Evolutionary conservation across 169 alveolate genomes (phyloP).

Genomic region (Cryptosporidium sp.): DNA sequence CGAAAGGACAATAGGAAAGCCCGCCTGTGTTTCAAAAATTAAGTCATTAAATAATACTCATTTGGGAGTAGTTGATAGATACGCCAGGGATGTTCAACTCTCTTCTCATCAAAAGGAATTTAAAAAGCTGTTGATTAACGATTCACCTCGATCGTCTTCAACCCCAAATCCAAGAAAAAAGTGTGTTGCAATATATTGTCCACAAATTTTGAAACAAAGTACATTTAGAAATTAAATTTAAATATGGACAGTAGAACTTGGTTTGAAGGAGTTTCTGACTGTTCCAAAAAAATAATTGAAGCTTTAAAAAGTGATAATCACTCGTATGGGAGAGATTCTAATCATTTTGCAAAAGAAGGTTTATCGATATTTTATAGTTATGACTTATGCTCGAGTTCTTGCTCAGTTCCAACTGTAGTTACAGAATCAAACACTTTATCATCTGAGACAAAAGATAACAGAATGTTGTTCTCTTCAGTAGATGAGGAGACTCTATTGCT

Average conservation of each 20-base stretch:
- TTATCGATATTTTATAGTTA: not conserved
- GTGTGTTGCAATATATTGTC: slow-evolving; percentile 64
- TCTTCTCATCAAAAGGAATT: slow-evolving; percentile 32
- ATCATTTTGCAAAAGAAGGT: not conserved
- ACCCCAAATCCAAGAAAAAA: not conserved
- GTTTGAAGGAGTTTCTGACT: slow-evolving; percentile 23
- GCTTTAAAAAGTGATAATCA: not conserved
- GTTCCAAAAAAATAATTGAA: slow-evolving; percentile 11
- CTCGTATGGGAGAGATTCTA: not conserved
- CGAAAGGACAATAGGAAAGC: not conserved
- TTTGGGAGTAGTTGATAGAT: slow-evolving; percentile 23
- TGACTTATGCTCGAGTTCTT: not conserved
- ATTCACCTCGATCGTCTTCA: not conserved
- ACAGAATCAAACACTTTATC: not conserved
- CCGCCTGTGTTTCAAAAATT: not conserved
- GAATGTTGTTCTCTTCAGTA: not conserved
- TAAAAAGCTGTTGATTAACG: not conserved
- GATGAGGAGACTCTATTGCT: slow-evolving; percentile 19
- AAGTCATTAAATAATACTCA: slow-evolving; percentile 1
- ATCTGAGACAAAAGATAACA: not conserved
- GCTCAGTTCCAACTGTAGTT: slow-evolving; percentile 13
- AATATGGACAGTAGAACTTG: slow-evolving; percentile 19
- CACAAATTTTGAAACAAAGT: slow-evolving; percentile 6
- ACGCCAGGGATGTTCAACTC: slow-evolving; percentile 13
- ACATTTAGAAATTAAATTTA: slow-evolving; percentile 6